Evolutionary conservation across 2,329 filamentous ascomycete genomes (phyloP).

Genomic region (Diatrype stigma): DNA sequence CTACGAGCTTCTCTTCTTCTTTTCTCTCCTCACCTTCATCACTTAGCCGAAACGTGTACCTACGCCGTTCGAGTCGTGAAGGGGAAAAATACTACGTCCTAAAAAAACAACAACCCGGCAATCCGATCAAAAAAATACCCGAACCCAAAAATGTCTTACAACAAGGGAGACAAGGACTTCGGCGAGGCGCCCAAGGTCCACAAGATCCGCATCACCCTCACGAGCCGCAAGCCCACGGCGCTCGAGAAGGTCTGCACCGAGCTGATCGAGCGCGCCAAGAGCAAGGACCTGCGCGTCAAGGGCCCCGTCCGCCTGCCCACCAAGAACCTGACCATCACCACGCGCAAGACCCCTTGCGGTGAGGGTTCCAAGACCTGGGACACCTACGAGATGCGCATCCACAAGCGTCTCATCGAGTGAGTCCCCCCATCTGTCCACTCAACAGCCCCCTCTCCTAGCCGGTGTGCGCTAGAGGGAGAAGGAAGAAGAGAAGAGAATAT

Average conservation of each 20-base stretch:
- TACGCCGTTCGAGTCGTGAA: conserved; percentile 77
- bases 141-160: conserved; percentile 70
- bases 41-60: conserved; percentile 77
- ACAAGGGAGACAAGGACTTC: conserved; percentile 93
- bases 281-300: conserved; percentile 96
- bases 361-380: conserved; percentile 99
- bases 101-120: no score
- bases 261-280: conserved; percentile 97
- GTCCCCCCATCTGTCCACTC: conserved; percentile 36
- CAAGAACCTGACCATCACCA: conserved; percentile 94
- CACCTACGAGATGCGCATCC: conserved; percentile 97
- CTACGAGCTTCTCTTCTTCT: conserved; percentile 2
- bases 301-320: conserved; percentile 95
- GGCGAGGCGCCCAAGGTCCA: conserved; percentile 88
- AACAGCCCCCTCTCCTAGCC: no score
- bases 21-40: conserved; percentile 55
- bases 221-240: conserved; percentile 87
- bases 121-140: conserved; percentile 20
- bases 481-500: conserved; percentile 9
- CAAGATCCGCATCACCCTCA: conserved; percentile 98
- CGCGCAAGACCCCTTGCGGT: conserved; percentile 98
- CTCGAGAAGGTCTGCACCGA: conserved; percentile 98
- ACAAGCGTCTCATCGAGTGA: conserved; percentile 95
- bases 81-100: no score
- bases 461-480: no score